Evolutionary conservation across 129 eudicot genomes (phyloP), one percentile per base, ranked within the genome.

Genomic region (Flaveria linearis): DNA sequence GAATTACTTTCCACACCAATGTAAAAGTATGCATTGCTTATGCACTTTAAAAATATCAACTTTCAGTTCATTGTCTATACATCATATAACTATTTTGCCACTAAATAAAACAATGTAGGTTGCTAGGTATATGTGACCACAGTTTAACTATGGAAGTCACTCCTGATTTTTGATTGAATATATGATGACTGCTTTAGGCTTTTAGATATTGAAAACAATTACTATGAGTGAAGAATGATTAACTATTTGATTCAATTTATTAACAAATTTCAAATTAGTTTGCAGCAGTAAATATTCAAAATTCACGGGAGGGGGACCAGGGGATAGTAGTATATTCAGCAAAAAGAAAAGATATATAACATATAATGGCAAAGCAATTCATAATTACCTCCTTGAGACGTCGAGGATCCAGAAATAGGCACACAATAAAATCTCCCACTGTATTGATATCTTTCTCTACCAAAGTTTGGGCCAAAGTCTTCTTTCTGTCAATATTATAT

Each of bases 391-490:
- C 56, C 56, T 81, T 39, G 77, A 91, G 88, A 68, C 68, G 55
- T 69, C 57, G 67, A 78, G 87, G 88, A 62, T 86, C 30, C n/a
- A 82, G 43, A 88, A 64, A 43, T 70, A 65, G 87, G 45, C 69
- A 42, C 72, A 57, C 81, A 16, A 82, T 82, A 82, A 89, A 84
- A 80, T 89, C 86, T 18, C 57, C 25, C 9, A 89, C 91, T 0
- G 89, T 82, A n/a, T 5, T 15, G 22, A 89, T 73, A 5, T 52
- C 71, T 20, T 45, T 53, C 13, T 73, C 16, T 12, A 22, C 43
- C 83, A 89, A 74, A 50, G 66, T 77, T 36, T 52, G 52, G 12
- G 51, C 60, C 55, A 72, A 63, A 43, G 33, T 20, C 45, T 87
- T 82, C 5, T 57, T 46, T 60, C 51, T 89, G 65, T 16, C 39